Evolutionary conservation across 139 green algal genomes (phyloP), one percentile per base, ranked within the genome.

Genomic region (Edaphochlamys debaryana): DNA sequence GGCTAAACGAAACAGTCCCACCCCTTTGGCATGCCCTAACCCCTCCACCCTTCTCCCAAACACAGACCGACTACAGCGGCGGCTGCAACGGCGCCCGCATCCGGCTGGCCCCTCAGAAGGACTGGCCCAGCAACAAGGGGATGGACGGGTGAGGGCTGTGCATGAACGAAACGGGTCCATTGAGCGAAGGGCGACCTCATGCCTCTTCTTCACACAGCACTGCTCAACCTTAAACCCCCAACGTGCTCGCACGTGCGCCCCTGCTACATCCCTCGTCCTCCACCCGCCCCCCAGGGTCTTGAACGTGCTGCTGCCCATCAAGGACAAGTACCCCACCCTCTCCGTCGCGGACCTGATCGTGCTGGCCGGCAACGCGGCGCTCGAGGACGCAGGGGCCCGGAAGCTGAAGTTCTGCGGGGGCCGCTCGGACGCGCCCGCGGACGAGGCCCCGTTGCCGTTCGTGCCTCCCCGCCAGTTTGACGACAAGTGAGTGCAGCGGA

Each of bases 71-170:
- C 79, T 83, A 88, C 64, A 64, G 20, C 6, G 88, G 88, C 52
- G 84, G 86, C 79, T 92, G 88, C 79, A 92, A 92, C 69, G 86
- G 88, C 38, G 88, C 85, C 4, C 60, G 72, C 50, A 90, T 92
- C 67, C 81, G 88, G 60, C 71, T 90, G 22, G 30, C 73, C 8
- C 85, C 88, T 2, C 80, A 92, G 85, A 89, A 79, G 60, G 79
- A 87, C 67, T 91, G 87, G 87, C 48, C 67, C 19, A 48, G 19
- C 2, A 88, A 91, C 73, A 48, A 50, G 27, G 79, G 62, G 56
- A 72, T 87, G 69, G 84, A 81, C 80, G 72, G 66, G 81, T 85
- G 56, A 19, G 56, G 11, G 23, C 5, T 19, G 9, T 6, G 23
- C 56, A 23, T 19, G 11, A 19, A 23, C 56, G 23, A 6, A 66